phyloP scores from a whole-genome alignment of 371 early-diverging fungal species.

The Mortierella sp. region DNA sequence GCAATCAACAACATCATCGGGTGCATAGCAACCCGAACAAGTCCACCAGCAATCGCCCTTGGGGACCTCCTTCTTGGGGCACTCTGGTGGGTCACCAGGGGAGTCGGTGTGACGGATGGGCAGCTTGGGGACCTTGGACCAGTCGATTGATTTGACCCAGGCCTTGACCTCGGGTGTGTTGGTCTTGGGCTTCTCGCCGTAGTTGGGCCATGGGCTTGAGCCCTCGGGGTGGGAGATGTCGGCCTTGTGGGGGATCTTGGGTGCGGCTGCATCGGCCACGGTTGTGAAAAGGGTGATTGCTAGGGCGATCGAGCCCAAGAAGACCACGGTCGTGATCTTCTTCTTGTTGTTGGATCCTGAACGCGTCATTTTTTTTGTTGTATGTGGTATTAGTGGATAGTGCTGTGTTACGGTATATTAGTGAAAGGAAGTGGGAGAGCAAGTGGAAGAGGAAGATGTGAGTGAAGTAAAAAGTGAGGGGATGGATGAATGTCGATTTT shows the following conservation, averaged over 20 bases:
- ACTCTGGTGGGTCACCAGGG: constrained; percentile 46
- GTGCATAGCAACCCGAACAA: constrained; percentile 63
- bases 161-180: constrained; percentile 46
- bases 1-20: constrained; percentile 65
- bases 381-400: background rate
- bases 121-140: constrained; percentile 56
- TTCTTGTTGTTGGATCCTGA: constrained; percentile 8
- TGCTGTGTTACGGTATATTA: background rate
- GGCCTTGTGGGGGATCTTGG: constrained; percentile 25
- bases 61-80: constrained; percentile 25
- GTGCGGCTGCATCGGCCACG: background rate
- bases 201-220: constrained; percentile 37
- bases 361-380: background rate
- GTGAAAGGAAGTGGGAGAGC: background rate
- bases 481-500: background rate
- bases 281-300: constrained; percentile 13
- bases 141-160: constrained; percentile 43
- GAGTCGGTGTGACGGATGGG: constrained; percentile 31
- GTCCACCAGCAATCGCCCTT: constrained; percentile 67
- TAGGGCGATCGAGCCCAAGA: constrained; percentile 28
- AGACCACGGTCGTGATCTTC: constrained; percentile 15
- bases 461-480: background rate
- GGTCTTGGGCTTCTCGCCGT: constrained; percentile 43
- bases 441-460: background rate
- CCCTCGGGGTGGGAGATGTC: constrained; percentile 39